Base-by-base conservation (phyloP, 2,329 filamentous ascomycete genomes). In the Calcarisporium arbuscula region DNA sequence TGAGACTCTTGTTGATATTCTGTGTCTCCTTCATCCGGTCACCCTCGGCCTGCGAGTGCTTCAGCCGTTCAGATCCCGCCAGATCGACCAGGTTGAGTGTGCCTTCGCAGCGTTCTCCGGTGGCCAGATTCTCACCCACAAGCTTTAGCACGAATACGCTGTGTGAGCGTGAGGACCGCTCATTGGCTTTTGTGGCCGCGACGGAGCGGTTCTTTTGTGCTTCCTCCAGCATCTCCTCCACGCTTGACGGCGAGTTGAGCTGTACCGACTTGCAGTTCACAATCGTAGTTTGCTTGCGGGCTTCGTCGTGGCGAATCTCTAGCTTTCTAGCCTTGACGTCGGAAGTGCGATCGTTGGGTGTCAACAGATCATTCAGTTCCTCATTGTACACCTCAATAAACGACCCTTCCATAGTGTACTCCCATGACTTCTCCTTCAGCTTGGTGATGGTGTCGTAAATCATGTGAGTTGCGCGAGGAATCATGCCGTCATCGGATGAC, bases 361-460 rank as follows among this genome's bases (percentile, higher is more conserved):
- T 64, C 10, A 98, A 74, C 11, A 98, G 64, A 56, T 98, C 92
- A 54, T 95, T 88, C 43, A 98, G 72, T 42, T 94, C 92, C 56
- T 98, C 92, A 44, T 98, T 96, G 74, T 98, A 98, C 6, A 98
- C 92, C 55, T 98, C 92, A 11, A 96, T 80, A 52, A 98, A 98
- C 36, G 82, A 89, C 6, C 92, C 92, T 54, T 94, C 85, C 78
- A 98, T 94, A 0, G 74, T 83, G 61, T 98, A 98, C 26, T 73
- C 75, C 92, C 92, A 98, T 17, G 89, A 92, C 56, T 95, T 94
- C 47, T 89, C 85, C 56, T 84, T 80, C 14, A 98, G 69, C 32
- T 81, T 74, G 41, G 80, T 82, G 34, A 94, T 85, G 27, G 87
- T 92, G 35, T 85, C 77, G 58, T 95, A 95, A 44, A 98, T 95